phyloP scores from a whole-genome alignment of 2,329 filamentous ascomycete genomes.

The Aphanocladium album region DNA sequence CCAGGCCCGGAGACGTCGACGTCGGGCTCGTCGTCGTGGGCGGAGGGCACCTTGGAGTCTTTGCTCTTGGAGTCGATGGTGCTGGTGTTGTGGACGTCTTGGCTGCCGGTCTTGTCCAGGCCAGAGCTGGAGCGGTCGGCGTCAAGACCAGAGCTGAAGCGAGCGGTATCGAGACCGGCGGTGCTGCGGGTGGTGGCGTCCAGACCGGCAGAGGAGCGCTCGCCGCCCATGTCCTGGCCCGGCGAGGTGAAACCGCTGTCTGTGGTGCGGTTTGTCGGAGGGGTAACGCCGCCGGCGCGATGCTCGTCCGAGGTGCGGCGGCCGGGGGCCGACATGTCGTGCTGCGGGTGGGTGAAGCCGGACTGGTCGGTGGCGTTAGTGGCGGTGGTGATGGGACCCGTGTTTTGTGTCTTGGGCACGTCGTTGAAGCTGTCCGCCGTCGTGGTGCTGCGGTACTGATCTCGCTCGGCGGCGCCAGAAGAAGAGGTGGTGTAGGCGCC shows the following conservation, averaged over 20 bases:
- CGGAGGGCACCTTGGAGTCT: slow-evolving; percentile 14
- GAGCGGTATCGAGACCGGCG: neutral
- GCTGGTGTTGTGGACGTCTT: neutral
- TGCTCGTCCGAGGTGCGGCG: neutral
- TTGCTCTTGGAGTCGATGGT: neutral
- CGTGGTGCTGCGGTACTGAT: neutral
- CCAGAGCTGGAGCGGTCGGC: neutral
- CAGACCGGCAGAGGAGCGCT: neutral
- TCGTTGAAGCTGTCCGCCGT: neutral
- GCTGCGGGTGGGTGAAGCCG: slow-evolving; percentile 1
- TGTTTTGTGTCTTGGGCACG: slow-evolving; percentile 2
- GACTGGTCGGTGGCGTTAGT: neutral
- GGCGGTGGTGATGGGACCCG: slow-evolving; percentile 7
- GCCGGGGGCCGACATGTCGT: neutral
- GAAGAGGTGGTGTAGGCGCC: neutral
- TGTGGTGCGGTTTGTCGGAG: slow-evolving; percentile 6
- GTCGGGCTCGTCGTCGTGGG: slow-evolving; percentile 29
- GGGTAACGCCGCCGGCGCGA: neutral
- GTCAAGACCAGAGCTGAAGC: no score
- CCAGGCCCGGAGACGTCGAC: slow-evolving; percentile 37
- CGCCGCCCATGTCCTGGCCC: neutral
- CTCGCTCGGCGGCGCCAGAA: neutral
- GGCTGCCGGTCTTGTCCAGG: neutral
- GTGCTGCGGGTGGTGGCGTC: neutral
- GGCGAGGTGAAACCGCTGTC: slow-evolving; percentile 5